A percentile compares a stretch with the other conserved stretches of the same genome.
phyloP scores from a whole-genome alignment of 1,284 basidiomycete genomes.

The Microstroma glucosiphilum region DNA sequence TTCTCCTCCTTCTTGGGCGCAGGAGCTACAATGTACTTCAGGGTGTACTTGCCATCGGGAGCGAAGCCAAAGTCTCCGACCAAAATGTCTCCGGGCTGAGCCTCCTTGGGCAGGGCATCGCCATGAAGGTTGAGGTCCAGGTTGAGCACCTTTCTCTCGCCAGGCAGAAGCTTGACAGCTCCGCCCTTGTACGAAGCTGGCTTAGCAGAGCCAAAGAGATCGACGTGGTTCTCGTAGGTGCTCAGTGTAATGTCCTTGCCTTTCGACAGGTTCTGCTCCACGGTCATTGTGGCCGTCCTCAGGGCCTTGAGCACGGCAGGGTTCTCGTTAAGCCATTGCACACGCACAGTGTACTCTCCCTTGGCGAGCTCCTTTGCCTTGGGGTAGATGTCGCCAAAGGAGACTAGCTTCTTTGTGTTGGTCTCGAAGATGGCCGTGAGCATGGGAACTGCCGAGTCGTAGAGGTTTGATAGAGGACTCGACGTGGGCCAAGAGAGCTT shows the following conservation, averaged over 20 bases:
- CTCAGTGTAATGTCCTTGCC: constrained; percentile 40
- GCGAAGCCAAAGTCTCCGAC: constrained; percentile 44
- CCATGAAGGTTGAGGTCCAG: constrained; percentile 44
- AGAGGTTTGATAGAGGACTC: constrained; percentile 45
- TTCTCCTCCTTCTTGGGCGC: constrained; percentile 37
- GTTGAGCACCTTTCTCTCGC: constrained; percentile 42
- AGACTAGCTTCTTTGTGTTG: constrained; percentile 33
- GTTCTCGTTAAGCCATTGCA: constrained; percentile 41
- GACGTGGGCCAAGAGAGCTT: constrained; percentile 22
- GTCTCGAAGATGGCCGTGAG: constrained; percentile 46
- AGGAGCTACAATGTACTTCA: constrained; percentile 47
- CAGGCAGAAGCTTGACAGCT: constrained; percentile 42
- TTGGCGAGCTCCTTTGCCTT: constrained; percentile 46
- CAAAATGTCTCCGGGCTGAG: constrained; percentile 45
- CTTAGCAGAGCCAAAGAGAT: constrained; percentile 30
- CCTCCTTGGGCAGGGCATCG: constrained; percentile 47
- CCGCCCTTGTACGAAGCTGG: constrained; percentile 32
- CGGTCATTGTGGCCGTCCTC: constrained; percentile 39
- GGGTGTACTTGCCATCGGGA: constrained; percentile 31
- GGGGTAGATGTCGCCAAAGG: constrained; percentile 50
- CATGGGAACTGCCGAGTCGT: constrained; percentile 48
- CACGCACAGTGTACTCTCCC: constrained; percentile 48
- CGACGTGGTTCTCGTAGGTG: constrained; percentile 48
- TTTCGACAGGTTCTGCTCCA: constrained; percentile 49
- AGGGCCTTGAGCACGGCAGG: constrained; percentile 43